Evolutionary conservation across 2,329 filamentous ascomycete species (phyloP).

Genomic region (Sphaceloma murrayae): DNA sequence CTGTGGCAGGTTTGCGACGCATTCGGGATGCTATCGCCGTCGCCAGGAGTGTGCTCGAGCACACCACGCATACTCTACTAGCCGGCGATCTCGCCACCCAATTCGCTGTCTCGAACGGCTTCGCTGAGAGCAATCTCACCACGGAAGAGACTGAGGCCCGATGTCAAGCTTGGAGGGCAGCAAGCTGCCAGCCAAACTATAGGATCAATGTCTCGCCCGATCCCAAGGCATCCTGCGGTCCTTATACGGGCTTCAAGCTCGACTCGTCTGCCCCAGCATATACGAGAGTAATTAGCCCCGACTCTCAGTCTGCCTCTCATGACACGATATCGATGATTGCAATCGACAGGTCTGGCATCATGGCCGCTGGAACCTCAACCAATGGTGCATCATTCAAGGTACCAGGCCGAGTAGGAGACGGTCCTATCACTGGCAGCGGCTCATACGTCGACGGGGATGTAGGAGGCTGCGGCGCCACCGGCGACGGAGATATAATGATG

Average conservation of each 20-base stretch:
- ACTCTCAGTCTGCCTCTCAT: background rate
- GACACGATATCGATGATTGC: constrained; percentile 12
- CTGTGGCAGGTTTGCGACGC: constrained; percentile 7
- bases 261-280: constrained; percentile 3
- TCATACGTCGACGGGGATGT: constrained; percentile 11
- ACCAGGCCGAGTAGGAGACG: constrained; percentile 4
- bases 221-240: constrained; percentile 9
- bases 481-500: constrained; percentile 13
- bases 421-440: constrained; percentile 8
- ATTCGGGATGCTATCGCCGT: constrained; percentile 11
- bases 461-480: constrained; percentile 8
- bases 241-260: background rate
- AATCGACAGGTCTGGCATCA: constrained; percentile 1
- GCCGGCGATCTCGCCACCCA: constrained; percentile 9
- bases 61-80: constrained; percentile 12
- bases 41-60: constrained; percentile 4
- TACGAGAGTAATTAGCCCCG: constrained; percentile 4
- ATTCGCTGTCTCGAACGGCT: constrained; percentile 9
- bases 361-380: constrained; percentile 8
- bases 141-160: constrained; percentile 6
- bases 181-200: constrained; percentile 8
- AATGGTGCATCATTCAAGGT: constrained; percentile 10
- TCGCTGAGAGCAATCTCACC: constrained; percentile 1
- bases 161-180: constrained; percentile 9
- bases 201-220: constrained; percentile 11